phyloP scores from a whole-genome alignment of 2,329 filamentous ascomycete genomes.

The Colletotrichum musicola region DNA sequence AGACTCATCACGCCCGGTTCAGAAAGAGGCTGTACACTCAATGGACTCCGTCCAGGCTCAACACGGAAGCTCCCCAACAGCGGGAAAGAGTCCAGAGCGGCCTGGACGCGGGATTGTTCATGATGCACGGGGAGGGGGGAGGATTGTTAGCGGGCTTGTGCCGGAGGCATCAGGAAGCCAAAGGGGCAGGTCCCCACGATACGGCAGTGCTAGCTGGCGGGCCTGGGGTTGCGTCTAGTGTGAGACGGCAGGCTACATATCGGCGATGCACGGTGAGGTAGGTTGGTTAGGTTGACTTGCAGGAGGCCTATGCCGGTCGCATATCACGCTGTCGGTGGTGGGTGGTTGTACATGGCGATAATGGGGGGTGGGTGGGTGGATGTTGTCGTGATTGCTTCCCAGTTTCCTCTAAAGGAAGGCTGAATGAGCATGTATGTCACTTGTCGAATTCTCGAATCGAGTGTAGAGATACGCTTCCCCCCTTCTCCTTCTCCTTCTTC shows the following conservation, averaged over 20 bases:
- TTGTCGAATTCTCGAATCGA: too few species aligned
- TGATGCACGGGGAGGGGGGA: background rate
- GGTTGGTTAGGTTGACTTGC: conserved; percentile 14
- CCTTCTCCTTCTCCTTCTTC: too few species aligned
- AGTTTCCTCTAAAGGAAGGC: conserved; percentile 27
- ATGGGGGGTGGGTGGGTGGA: too few species aligned
- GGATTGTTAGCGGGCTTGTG: conserved; percentile 3
- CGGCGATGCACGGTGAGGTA: conserved; percentile 3
- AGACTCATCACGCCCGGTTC: background rate
- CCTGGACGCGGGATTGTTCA: background rate
- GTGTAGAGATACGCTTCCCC: too few species aligned
- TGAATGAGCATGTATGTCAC: background rate
- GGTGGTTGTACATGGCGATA: too few species aligned
- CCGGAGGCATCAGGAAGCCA: conserved; percentile 19
- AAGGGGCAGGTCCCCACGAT: conserved; percentile 23
- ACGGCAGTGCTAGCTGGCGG: conserved; percentile 7
- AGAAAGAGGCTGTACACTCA: conserved; percentile 5
- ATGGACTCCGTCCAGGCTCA: background rate
- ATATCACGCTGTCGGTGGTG: conserved; percentile 1
- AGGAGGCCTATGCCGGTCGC: conserved; percentile 2
- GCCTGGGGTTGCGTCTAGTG: background rate
- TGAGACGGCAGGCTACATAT: background rate
- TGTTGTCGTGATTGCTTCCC: conserved; percentile 22
- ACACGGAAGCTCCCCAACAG: conserved; percentile 24
- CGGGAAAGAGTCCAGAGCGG: background rate